Evolutionary conservation across 106 monocot genomes (phyloP).

Genomic region (Amphibolis antarctica): DNA sequence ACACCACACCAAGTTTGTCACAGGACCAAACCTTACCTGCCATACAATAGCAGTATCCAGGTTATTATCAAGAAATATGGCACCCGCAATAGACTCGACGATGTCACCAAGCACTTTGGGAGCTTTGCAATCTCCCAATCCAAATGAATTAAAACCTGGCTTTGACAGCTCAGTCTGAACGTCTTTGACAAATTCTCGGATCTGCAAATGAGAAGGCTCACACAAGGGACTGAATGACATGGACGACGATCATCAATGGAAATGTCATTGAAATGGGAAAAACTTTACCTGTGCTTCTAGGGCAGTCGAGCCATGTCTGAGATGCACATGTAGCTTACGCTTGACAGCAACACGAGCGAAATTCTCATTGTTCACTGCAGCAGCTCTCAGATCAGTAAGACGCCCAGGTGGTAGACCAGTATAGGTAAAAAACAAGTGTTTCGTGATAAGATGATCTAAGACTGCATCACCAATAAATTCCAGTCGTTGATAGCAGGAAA

Average conservation of each 20-base stretch:
- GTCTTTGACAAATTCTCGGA: conserved; percentile 95
- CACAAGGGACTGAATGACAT: neutral
- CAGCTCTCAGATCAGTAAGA: conserved; percentile 85
- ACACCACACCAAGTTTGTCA: neutral
- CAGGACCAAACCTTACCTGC: conserved; percentile 30
- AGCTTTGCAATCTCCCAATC: conserved; percentile 95
- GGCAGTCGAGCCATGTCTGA: conserved; percentile 93
- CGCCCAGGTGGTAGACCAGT: conserved; percentile 85
- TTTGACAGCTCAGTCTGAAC: conserved; percentile 68
- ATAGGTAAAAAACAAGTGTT: conserved; percentile 78
- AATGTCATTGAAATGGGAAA: neutral
- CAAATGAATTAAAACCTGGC: conserved; percentile 89
- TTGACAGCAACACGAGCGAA: conserved; percentile 95
- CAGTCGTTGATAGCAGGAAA: conserved; percentile 84
- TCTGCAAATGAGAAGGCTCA: conserved; percentile 25
- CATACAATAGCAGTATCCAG: conserved; percentile 67
- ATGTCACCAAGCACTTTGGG: conserved; percentile 99
- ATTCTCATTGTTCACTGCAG: conserved; percentile 98
- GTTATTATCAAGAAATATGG: conserved; percentile 70
- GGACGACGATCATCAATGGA: neutral
- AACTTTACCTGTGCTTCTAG: conserved; percentile 69
- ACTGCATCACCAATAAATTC: conserved; percentile 99
- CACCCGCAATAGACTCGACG: conserved; percentile 93
- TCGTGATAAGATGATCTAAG: conserved; percentile 89
- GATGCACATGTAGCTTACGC: conserved; percentile 77